phyloP scores from a whole-genome alignment of 495 filamentous ascomycete species.

The Penicillium paxilli region DNA sequence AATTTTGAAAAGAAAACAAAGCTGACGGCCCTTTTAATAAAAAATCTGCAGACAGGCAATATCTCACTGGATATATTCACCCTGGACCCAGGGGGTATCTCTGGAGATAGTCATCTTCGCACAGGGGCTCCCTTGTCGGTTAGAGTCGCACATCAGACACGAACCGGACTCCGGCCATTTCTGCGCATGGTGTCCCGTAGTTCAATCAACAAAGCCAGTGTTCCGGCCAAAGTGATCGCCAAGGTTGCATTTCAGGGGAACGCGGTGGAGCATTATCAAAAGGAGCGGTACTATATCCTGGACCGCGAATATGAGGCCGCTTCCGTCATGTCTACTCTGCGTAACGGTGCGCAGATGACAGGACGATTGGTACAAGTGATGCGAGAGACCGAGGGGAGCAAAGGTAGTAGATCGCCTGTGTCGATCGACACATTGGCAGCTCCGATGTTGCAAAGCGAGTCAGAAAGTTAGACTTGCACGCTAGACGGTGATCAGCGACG shows the following conservation, averaged over 20 bases:
- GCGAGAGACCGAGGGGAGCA: slow-evolving; percentile 32
- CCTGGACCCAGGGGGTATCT: slow-evolving; percentile 40
- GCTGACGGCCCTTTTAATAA: too few relatives aligned
- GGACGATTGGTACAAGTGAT: slow-evolving; percentile 34
- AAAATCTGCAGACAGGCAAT: slow-evolving; percentile 29
- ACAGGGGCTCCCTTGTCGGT: slow-evolving; percentile 33
- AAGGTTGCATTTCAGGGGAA: slow-evolving; percentile 41
- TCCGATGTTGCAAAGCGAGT: background rate
- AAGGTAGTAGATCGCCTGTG: slow-evolving; percentile 28
- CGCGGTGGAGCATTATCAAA: slow-evolving; percentile 32
- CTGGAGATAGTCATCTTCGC: slow-evolving; percentile 28
- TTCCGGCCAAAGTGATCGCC: slow-evolving; percentile 42
- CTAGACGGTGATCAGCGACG: background rate
- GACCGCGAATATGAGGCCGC: slow-evolving; percentile 41
- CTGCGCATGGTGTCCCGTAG: slow-evolving; percentile 41
- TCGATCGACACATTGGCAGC: slow-evolving; percentile 2
- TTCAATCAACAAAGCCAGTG: slow-evolving; percentile 40
- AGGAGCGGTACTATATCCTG: slow-evolving; percentile 43
- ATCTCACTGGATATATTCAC: slow-evolving; percentile 43
- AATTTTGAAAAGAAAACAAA: too few relatives aligned
- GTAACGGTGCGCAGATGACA: slow-evolving; percentile 30
- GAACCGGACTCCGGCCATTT: slow-evolving; percentile 37
- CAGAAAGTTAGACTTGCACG: background rate
- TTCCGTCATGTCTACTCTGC: slow-evolving; percentile 39
- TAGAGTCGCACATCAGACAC: slow-evolving; percentile 35